Evolutionary conservation across 2,329 filamentous ascomycete species (phyloP).

Genomic region (Nigrospora oryzae): DNA sequence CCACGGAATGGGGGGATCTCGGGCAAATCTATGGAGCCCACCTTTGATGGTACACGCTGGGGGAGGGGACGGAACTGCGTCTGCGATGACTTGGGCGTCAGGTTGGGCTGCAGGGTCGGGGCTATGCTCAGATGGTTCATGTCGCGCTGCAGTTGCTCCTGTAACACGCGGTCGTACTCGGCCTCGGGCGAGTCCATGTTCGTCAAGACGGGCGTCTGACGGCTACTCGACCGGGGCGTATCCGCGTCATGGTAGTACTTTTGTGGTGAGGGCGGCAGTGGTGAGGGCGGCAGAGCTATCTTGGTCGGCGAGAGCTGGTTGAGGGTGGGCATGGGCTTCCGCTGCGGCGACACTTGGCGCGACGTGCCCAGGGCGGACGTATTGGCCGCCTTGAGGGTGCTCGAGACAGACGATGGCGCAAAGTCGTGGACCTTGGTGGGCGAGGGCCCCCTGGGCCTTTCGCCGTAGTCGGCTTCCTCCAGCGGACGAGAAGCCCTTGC

Average conservation of each 20-base stretch:
- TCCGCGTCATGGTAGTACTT: slow-evolving; percentile 34
- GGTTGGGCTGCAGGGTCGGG: slow-evolving; percentile 14
- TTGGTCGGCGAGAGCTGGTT: slow-evolving; percentile 45
- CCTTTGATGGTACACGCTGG: slow-evolving; percentile 27
- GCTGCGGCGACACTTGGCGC: slow-evolving; percentile 52
- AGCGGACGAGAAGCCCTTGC: slow-evolving; percentile 51
- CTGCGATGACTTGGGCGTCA: slow-evolving; percentile 13
- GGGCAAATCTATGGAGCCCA: slow-evolving; percentile 33
- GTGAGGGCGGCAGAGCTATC: slow-evolving; percentile 45
- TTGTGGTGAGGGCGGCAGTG: slow-evolving; percentile 51
- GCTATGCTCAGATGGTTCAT: slow-evolving; percentile 48
- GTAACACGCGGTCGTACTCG: slow-evolving; percentile 47
- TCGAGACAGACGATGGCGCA: slow-evolving; percentile 31
- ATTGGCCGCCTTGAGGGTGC: slow-evolving; percentile 45
- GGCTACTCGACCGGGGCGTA: slow-evolving; percentile 36
- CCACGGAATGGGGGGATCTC: slow-evolving; percentile 50
- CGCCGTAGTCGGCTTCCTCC: slow-evolving; percentile 42
- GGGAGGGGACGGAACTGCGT: slow-evolving; percentile 17
- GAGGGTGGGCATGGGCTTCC: slow-evolving; percentile 37
- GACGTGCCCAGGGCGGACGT: slow-evolving; percentile 36
- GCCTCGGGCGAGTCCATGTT: slow-evolving; percentile 48
- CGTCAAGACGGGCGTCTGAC: slow-evolving; percentile 37
- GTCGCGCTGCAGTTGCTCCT: slow-evolving; percentile 56
- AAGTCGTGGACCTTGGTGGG: slow-evolving; percentile 44
- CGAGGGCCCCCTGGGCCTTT: slow-evolving; percentile 39